phyloP scores from a whole-genome alignment of 352 stramenopile genomes.

The Phytopythium boreale region DNA sequence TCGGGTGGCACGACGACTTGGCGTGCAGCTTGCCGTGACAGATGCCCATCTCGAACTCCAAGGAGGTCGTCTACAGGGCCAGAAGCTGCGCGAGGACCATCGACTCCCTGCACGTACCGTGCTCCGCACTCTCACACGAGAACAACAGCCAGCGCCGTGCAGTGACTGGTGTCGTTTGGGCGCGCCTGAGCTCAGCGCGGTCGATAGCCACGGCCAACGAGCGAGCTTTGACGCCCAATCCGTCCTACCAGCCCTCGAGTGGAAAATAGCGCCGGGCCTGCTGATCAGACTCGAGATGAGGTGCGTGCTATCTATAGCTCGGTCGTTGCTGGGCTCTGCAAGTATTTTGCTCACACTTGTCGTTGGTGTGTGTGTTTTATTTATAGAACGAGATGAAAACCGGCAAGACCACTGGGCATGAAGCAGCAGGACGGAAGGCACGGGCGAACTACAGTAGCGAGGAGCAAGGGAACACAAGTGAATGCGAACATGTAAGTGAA shows the following conservation, averaged over 20 bases:
- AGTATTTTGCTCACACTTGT: too few relatives aligned
- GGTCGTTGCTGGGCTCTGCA: too few relatives aligned
- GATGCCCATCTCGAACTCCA: conserved; percentile 1
- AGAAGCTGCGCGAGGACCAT: neutral
- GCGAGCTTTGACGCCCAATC: neutral
- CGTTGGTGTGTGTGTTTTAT: too few relatives aligned
- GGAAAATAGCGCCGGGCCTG: neutral
- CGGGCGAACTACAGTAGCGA: too few relatives aligned
- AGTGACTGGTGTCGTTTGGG: neutral
- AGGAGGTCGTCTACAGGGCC: neutral
- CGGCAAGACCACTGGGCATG: too few relatives aligned
- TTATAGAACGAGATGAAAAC: too few relatives aligned
- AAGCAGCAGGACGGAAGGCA: too few relatives aligned
- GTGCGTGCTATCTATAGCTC: too few relatives aligned
- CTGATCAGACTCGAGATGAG: neutral
- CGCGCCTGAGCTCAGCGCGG: neutral
- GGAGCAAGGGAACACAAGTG: too few relatives aligned
- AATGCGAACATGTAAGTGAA: too few relatives aligned
- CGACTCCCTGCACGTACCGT: neutral
- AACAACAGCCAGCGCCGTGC: neutral
- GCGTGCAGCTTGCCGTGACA: neutral
- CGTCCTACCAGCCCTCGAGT: neutral
- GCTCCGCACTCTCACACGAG: neutral
- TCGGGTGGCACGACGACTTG: conserved; percentile 1
- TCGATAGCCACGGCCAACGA: neutral